Evolutionary conservation across 805 yeast genomes (phyloP), one percentile per base, ranked within the genome.

Genomic region (Ogataea haglerorum): DNA sequence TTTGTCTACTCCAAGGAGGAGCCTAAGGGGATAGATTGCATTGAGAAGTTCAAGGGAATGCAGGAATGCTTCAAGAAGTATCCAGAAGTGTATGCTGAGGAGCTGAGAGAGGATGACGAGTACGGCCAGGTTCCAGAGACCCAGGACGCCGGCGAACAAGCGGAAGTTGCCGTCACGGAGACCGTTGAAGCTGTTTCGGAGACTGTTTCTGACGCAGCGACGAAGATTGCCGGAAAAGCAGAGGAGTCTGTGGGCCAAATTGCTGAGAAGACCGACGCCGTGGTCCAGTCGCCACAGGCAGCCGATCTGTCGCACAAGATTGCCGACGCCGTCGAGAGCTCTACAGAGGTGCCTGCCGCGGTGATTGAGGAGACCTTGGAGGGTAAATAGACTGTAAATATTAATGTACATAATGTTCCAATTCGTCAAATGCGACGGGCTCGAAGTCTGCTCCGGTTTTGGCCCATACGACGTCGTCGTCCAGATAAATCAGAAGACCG

Each of bases 1-100:
- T 93, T 93, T 59, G 91, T 93, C 30, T 89, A 84, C 70, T 89
- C 97, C 6, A 87, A 83, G 56, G 82, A 83, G 43, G 98, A 91
- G 61, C 97, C 98, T 60, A 91, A 91, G 71, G 99, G 99, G 35
- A 78, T 85, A 46, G 97, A 93, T 63, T 93, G 99, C 68, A 78
- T 91, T 53, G 87, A 85, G 55, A 85, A 85, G 69, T 93, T 91
- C 69, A 80, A 82, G 63, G 76, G 70, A 56, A 93, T 91, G 98
- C 96, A 95, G 69, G 75, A 78, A 47, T 93, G 99, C 69, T 93
- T 93, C 80, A 82, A 91, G 70, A 71, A 76, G 60, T 76, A 90
- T 65, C 98, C 97, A 21, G 99, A 93, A 45, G 82, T 85, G 38
- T 93, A 93, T 66, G 85, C 89, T 49, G 98, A 90, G 60, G 96